Base-by-base conservation (phyloP, 1,139 yeast species). In the Suhomyces chickasaworum region DNA sequence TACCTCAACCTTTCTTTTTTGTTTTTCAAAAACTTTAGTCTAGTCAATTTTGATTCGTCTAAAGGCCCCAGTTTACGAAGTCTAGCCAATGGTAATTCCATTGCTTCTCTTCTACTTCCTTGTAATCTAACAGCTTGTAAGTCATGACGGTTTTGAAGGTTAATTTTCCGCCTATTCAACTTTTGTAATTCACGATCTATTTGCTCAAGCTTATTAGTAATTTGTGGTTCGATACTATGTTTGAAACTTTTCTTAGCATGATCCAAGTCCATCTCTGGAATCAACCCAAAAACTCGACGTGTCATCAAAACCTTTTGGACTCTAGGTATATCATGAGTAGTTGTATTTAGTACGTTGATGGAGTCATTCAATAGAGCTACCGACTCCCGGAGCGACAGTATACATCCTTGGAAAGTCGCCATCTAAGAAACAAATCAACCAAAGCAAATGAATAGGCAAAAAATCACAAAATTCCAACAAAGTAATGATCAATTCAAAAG, bases 251-350 rank as follows among this genome's bases (percentile, higher is more conserved):
- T 56, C 44, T 66, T 68, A 25, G 78, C 77, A 51, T 69, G 65
- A n/a, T 61, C 63, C 31, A 73, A 51, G 51, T 75, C 80, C 49
- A 60, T 57, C 47, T 71, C 74, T 0, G 80, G 76, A 1, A 73
- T 70, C 30, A 75, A 53, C 7, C 75, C 78, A 59, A 69, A 75
- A 29, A 73, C 74, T 44, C 67, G 66, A 20, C 66, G 61, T 9
- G 77, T 69, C 27, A 57, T 51, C 20, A 74, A 56, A 18, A 73
- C 70, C 33, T 60, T 63, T 42, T 61, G 62, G 41, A 73, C 56
- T 20, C 77, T 52, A 8, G 68, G 63, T 7, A 69, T 66, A 46
- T 71, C 75, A 38, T 55, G 52, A 8, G 75, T 70, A 5, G 73
- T 60, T 1, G 59, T 61, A n/a, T 64, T 66, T 8, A 75, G 53